These are phyloP conservation scores for Myriosclerotinia duriaeana DNA, from an alignment of 2,329 filamentous ascomycete species.

Conservation along the genomic window DNA sequence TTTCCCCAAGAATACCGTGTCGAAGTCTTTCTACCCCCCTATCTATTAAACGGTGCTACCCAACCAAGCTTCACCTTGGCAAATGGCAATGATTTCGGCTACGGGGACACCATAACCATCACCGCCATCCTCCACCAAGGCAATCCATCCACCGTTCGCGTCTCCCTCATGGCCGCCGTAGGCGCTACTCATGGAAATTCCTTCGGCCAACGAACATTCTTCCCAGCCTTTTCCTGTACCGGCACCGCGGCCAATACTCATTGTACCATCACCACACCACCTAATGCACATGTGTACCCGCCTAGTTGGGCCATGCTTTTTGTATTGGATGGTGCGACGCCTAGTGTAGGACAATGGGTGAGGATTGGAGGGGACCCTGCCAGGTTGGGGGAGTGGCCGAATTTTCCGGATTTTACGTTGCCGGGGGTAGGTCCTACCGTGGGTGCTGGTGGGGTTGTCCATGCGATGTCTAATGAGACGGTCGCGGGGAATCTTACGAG, in stretches of 20 bases:
- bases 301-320: slow-evolving; percentile 66
- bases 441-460: background rate
- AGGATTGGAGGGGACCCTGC: slow-evolving; percentile 65
- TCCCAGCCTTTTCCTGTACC: slow-evolving; percentile 14
- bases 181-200: slow-evolving; percentile 19
- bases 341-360: slow-evolving; percentile 60
- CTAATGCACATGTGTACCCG: slow-evolving; percentile 54
- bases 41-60: slow-evolving; percentile 51
- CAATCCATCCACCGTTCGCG: background rate
- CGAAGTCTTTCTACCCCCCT: slow-evolving; percentile 64
- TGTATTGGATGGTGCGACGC: slow-evolving; percentile 60
- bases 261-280: slow-evolving; percentile 49
- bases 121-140: slow-evolving; percentile 10
- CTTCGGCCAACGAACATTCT: slow-evolving; percentile 13
- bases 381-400: slow-evolving; percentile 61
- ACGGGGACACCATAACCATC: slow-evolving; percentile 10
- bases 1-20: slow-evolving; percentile 54
- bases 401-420: slow-evolving; percentile 44
- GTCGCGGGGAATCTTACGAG: background rate
- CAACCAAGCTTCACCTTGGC: slow-evolving; percentile 54
- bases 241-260: background rate
- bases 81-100: slow-evolving; percentile 35
- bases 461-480: background rate
- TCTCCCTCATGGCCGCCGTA: slow-evolving; percentile 22
- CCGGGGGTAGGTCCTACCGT: slow-evolving; percentile 15